Base-by-base conservation (phyloP, 768 basidiomycete genomes). In the Hygrophorus pudorinus region DNA sequence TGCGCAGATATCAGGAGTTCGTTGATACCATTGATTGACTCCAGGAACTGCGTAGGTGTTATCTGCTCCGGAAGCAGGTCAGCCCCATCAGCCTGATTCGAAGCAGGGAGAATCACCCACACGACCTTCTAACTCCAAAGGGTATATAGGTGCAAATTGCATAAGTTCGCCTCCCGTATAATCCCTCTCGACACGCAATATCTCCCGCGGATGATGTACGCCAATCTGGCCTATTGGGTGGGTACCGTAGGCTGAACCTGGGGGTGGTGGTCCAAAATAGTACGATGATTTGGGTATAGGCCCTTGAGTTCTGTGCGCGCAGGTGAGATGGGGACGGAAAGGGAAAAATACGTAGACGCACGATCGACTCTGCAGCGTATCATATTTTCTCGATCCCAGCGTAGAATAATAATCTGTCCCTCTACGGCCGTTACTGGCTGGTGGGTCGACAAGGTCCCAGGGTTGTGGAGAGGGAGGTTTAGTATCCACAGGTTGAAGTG, bases 11-110 rank as follows among this genome's bases (percentile, higher is more conserved):
- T 85, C 44, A 99, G 73, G 14, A 81, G 66, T 55, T 85, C 80
- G 64, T 99, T 99, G 63, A 98, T 79, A 17, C 81, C 72, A 55
- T 93, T 92, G 59, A 98, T 82, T 24, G 89, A 85, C 60, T 88
- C 83, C 35, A 85, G 72, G 59, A 93, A 97, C 54, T 90, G 81
- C 2, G 85, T 87, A 17, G 93, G 89, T 8, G 87, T 85, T 56
- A 99, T 79, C 92, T 96, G 56, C 16, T 31, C 11, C 3, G 41
- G 14, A 39, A 30, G 13, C 33, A 35, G 31, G 12, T 38, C 24
- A 47, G 34, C 29, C 17, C 20, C 2, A 12, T n/a, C n/a, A n/a
- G n/a, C n/a, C n/a, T n/a, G n/a, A 4, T 16, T 9, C 14, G 16
- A 27, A 9, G 6, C 12, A 11, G 10, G 49, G 38, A 14, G 11